These are phyloP conservation scores for Zygotorulaspora chibaensis DNA, from an alignment of 805 yeast genomes.

Conservation along the genomic window DNA sequence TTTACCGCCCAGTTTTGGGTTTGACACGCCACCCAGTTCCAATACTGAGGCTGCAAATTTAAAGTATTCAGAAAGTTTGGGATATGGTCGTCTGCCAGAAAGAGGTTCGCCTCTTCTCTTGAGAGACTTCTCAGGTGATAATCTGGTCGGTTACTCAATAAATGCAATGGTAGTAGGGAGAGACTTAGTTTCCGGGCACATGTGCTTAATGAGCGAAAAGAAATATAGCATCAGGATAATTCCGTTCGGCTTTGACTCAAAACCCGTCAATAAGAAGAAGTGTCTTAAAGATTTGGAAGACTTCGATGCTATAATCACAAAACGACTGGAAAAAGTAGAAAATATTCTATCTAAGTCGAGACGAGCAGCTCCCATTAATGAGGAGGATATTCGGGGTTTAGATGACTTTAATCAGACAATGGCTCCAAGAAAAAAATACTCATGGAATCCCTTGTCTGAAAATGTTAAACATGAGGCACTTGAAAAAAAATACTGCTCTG, in stretches of 20 bases:
- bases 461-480: neutral
- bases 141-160: constrained; percentile 47
- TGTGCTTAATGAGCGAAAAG: constrained; percentile 20
- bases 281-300: constrained; percentile 13
- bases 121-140: constrained; percentile 39
- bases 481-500: neutral
- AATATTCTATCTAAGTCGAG: constrained; percentile 15
- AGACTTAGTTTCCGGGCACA: constrained; percentile 14
- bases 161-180: constrained; percentile 54
- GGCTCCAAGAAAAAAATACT: neutral
- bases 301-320: constrained; percentile 10
- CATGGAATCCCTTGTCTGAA: constrained; percentile 3
- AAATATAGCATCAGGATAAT: constrained; percentile 27
- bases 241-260: constrained; percentile 26
- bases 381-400: constrained; percentile 7
- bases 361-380: constrained; percentile 13
- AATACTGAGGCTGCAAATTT: constrained; percentile 25
- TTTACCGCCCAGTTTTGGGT: constrained; percentile 42
- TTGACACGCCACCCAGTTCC: constrained; percentile 28
- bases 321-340: constrained; percentile 14
- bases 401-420: neutral
- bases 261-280: constrained; percentile 11
- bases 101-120: constrained; percentile 52
- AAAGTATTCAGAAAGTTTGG: constrained; percentile 39
- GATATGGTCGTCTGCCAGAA: constrained; percentile 50